Conservation (phyloP, 257 asterid genomes). For the Salvia hispanica region DNA sequence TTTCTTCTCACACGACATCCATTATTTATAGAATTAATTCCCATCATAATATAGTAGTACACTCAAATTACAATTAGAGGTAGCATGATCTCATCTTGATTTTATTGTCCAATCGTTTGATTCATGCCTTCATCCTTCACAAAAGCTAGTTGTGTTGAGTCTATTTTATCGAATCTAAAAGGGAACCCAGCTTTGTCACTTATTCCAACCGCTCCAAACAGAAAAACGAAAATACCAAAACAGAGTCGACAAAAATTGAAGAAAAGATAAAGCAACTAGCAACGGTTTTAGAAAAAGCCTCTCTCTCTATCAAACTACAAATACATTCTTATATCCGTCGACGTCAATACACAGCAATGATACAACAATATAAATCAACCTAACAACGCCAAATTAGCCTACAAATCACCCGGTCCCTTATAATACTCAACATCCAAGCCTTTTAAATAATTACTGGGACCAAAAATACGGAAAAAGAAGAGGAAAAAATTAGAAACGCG, state of each 20-base stretch:
- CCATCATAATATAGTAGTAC: too few relatives aligned
- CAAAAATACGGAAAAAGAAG: conserved; percentile 2
- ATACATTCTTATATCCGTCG: conserved; percentile 18
- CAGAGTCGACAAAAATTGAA: conserved; percentile 7
- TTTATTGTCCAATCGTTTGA: too few relatives aligned
- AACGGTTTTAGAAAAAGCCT: conserved; percentile 10
- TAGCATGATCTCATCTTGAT: too few relatives aligned
- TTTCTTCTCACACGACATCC: too few relatives aligned
- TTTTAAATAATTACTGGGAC: conserved; percentile 25
- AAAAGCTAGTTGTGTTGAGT: too few relatives aligned
- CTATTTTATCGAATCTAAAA: too few relatives aligned
- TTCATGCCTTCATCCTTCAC: too few relatives aligned
- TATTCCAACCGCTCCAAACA: background rate
- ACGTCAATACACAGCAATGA: conserved; percentile 30
- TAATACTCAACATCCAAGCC: conserved; percentile 10
- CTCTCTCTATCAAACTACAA: conserved; percentile 15
- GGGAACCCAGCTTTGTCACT: background rate
- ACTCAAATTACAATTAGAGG: too few relatives aligned
- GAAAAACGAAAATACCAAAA: background rate
- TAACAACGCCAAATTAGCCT: conserved; percentile 4
- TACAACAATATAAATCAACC: conserved; percentile 31
- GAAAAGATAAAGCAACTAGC: too few relatives aligned
- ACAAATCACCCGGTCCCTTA: conserved; percentile 7
- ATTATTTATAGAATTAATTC: too few relatives aligned
- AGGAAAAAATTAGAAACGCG: background rate